Conservation (phyloP, 108 stramenopile species). For the Hondaea fermentalgiana region DNA sequence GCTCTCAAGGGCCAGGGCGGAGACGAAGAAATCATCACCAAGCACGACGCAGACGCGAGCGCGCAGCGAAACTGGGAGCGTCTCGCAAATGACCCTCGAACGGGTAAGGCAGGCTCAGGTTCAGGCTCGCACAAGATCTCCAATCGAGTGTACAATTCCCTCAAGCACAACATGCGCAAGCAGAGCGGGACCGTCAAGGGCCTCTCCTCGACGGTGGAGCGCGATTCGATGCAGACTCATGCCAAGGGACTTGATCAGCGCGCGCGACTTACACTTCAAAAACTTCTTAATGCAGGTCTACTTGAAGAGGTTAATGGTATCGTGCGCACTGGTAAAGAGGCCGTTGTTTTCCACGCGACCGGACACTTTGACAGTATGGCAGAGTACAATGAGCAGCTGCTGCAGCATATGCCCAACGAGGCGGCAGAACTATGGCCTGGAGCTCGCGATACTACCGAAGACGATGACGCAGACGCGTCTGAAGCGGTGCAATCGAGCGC, state of each 20-base stretch:
- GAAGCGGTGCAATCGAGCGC: too few species aligned
- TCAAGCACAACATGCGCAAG: constrained; percentile 15
- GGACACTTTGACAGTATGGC: background rate
- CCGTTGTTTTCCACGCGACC: constrained; percentile 36
- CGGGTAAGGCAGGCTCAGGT: background rate
- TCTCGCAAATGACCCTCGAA: background rate
- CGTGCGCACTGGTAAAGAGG: constrained; percentile 49
- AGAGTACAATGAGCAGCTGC: background rate
- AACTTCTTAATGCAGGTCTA: constrained; percentile 29
- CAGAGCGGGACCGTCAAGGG: background rate
- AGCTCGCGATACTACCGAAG: background rate
- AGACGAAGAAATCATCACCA: constrained; percentile 12
- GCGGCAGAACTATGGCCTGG: background rate
- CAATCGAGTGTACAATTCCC: background rate
- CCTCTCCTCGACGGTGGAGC: background rate
- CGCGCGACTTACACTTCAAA: constrained; percentile 37
- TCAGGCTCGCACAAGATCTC: background rate
- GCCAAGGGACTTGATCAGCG: constrained; percentile 30
- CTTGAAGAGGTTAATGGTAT: constrained; percentile 30
- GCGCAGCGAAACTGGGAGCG: background rate
- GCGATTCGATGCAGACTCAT: background rate
- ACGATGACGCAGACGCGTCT: background rate
- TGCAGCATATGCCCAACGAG: background rate
- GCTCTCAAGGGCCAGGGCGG: constrained; percentile 12
- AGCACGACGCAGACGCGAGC: background rate